Percentiles rank a stretch among this genome's conserved stretches.
Conservation (phyloP, 371 early-diverging fungal species). For the Zychaea mexicana region DNA sequence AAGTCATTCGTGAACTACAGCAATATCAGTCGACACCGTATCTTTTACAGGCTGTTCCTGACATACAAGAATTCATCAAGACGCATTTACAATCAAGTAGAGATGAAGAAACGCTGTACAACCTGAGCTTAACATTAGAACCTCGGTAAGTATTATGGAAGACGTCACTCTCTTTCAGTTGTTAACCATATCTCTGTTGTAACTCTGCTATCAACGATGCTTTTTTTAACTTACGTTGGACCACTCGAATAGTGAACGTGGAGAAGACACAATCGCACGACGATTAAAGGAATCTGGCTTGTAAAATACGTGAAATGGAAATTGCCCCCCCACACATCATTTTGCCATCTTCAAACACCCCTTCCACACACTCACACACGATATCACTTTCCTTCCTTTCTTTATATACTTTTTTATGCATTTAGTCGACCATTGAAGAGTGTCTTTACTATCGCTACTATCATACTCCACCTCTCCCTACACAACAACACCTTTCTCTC, state of each 20-base stretch:
- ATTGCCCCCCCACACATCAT: too few species aligned
- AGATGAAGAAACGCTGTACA: slow-evolving; percentile 73
- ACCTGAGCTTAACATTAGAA: slow-evolving; percentile 68
- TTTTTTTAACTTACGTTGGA: not conserved
- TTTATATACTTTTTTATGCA: too few species aligned
- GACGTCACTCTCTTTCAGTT: not conserved
- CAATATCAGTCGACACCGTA: slow-evolving; percentile 89
- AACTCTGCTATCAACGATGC: not conserved
- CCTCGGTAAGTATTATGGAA: slow-evolving; percentile 53
- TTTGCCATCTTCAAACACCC: too few species aligned
- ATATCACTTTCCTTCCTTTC: too few species aligned
- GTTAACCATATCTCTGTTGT: too few species aligned
- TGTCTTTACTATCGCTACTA: too few species aligned
- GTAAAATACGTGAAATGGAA: slow-evolving; percentile 50
- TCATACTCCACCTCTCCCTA: too few species aligned
- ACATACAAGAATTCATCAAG: slow-evolving; percentile 82
- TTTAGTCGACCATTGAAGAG: too few species aligned
- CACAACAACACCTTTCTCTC: too few species aligned
- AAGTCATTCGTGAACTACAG: slow-evolving; percentile 88
- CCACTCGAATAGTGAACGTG: slow-evolving; percentile 39
- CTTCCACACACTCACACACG: too few species aligned
- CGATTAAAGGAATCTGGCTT: slow-evolving; percentile 65
- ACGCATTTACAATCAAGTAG: slow-evolving; percentile 59
- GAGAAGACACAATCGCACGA: slow-evolving; percentile 67
- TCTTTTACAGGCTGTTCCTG: slow-evolving; percentile 73